Evolutionary conservation across 2,329 filamentous ascomycete species (phyloP), one percentile per base, ranked within the genome.

Genomic region (Clonostachys byssicola): DNA sequence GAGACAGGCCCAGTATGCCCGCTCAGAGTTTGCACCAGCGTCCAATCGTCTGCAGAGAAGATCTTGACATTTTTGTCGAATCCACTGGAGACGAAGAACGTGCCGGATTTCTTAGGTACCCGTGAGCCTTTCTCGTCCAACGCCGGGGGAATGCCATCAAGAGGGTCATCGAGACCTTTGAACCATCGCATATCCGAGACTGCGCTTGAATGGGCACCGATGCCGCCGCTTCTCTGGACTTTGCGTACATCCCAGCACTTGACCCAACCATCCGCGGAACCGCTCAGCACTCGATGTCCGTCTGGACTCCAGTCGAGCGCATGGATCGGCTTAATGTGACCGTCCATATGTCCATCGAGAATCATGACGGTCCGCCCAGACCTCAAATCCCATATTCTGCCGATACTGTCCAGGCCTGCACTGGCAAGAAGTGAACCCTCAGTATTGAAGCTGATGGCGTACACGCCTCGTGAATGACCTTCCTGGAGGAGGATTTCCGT

Each of bases 171-270:
- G 3, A 80, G 72, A 3, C 94, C 92, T 65, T 94, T 95, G 72
- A 87, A 97, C 90, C 94, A 97, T 52, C 91, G 78, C 52, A 99
- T 71, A 64, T 99, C 94, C 2, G 91, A 94, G 8, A 99, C 92
- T 34, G 94, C 88, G 53, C 90, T 92, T 44, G 83, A 86, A 65
- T 99, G 94, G 7, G 94, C 92, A 43, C 92, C 94, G 42, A 99
- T 87, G 16, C 88, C 89, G 12, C 89, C 92, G 0, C 82, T 86
- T 52, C 85, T 85, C 56, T 88, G 81, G 43, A 97, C 92, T 58
- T 94, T 92, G 42, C 94, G 84, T 45, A 99, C 78, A 62, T 99
- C 94, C 94, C 94, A 99, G 68, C 92, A 96, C 67, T 96, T 97
- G 60, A 96, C 85, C 81, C 94, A 97, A 16, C 92, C 92, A 61